Conservation (phyloP, 2,329 filamentous ascomycete species). For the Botrytis medusae region DNA sequence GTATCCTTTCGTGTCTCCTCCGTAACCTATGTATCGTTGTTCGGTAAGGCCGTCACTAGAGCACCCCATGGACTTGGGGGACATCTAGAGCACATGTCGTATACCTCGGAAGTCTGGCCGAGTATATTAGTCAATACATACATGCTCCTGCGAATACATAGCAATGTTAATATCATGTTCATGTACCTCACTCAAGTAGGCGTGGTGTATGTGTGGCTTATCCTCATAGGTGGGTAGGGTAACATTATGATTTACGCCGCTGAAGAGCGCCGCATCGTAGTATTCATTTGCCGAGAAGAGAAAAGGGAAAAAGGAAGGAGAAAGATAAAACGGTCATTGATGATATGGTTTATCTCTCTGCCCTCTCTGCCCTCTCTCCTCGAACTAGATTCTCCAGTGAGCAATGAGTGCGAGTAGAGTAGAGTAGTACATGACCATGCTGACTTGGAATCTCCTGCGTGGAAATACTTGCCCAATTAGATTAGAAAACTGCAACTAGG, state of each 20-base stretch:
- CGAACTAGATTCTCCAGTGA: background rate
- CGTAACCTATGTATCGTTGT: background rate
- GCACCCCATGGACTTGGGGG: background rate
- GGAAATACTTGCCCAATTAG: background rate
- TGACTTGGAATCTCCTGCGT: background rate
- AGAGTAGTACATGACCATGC: background rate
- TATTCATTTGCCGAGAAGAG: background rate
- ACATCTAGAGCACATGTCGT: background rate
- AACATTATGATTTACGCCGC: slow-evolving; percentile 1
- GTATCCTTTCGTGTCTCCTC: background rate
- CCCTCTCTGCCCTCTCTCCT: background rate
- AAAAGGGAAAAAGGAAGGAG: background rate
- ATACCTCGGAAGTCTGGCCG: background rate
- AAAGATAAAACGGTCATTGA: background rate
- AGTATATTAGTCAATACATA: background rate
- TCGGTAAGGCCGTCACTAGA: background rate
- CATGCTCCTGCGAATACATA: background rate
- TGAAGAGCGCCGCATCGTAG: slow-evolving; percentile 13
- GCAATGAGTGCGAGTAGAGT: background rate
- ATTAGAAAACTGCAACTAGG: background rate
- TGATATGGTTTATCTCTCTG: background rate
- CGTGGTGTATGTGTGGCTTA: slow-evolving; percentile 9
- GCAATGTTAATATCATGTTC: background rate
- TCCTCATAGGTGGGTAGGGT: slow-evolving; percentile 5
- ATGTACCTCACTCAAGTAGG: slow-evolving; percentile 10